Percentiles rank a stretch among this genome's conserved stretches.
Conservation (phyloP, 495 filamentous ascomycete genomes). For the Lophiotrema nucula region DNA sequence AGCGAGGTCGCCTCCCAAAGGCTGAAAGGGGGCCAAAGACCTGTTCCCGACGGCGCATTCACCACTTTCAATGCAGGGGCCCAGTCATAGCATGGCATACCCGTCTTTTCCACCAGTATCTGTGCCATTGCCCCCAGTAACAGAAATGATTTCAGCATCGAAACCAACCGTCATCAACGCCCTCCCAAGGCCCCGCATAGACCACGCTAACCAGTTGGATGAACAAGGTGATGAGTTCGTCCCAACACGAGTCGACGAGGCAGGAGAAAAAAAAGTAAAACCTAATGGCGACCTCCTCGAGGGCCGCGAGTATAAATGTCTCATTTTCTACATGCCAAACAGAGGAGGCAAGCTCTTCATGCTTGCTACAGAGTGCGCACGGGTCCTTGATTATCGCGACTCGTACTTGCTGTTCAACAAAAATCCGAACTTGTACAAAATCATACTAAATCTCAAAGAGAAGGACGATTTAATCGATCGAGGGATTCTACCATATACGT, state of each 20-base stretch:
- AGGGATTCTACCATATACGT: slow-evolving; percentile 95
- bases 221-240: slow-evolving; percentile 92
- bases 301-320: slow-evolving; percentile 83
- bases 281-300: slow-evolving; percentile 76
- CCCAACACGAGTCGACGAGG: slow-evolving; percentile 86
- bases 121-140: too few relatives aligned
- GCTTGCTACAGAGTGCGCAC: slow-evolving; percentile 96
- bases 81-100: slow-evolving; percentile 70
- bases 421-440: slow-evolving; percentile 94
- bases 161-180: slow-evolving; percentile 87
- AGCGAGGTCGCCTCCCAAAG: slow-evolving; percentile 83
- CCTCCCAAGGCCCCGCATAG: slow-evolving; percentile 90
- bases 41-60: slow-evolving; percentile 45
- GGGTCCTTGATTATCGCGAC: slow-evolving; percentile 91
- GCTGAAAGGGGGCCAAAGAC: slow-evolving; percentile 51
- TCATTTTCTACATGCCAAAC: slow-evolving; percentile 88
- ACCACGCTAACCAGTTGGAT: slow-evolving; percentile 94
- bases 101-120: too few relatives aligned
- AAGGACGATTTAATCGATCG: slow-evolving; percentile 95
- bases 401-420: slow-evolving; percentile 99
- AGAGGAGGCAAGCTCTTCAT: slow-evolving; percentile 94
- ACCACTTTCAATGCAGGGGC: slow-evolving; percentile 60
- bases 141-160: slow-evolving; percentile 84
- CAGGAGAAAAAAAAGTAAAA: slow-evolving; percentile 90
- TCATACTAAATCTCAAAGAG: slow-evolving; percentile 92